phyloP scores from a whole-genome alignment of 2,329 filamentous ascomycete genomes.

The Aureobasidium uvarum region DNA sequence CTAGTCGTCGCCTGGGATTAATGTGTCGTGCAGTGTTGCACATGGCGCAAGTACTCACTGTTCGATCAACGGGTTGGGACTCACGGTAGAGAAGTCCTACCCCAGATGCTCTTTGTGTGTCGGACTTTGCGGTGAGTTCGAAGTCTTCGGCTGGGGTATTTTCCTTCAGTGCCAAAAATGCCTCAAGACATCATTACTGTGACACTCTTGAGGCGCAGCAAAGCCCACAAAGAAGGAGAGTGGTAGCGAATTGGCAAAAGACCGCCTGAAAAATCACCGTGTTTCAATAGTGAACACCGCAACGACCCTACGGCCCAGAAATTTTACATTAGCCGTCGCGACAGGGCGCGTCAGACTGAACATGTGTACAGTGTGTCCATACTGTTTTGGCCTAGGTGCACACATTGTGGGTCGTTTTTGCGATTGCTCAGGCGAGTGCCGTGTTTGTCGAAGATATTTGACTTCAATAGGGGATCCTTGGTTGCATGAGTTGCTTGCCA shows the following conservation, averaged over 20 bases:
- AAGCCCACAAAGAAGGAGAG: not conserved
- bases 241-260: constrained; percentile 6
- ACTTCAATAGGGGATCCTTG: not conserved
- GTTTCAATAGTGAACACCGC: constrained; percentile 12
- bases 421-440: not conserved
- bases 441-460: not conserved
- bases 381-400: not conserved
- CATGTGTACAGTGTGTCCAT: not conserved
- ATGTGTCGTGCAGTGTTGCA: not conserved
- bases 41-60: not conserved
- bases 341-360: not conserved
- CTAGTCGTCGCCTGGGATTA: not conserved
- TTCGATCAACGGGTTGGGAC: not conserved
- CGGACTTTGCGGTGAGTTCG: not conserved
- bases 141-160: not conserved
- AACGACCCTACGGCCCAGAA: not conserved
- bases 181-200: constrained; percentile 21
- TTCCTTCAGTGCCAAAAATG: constrained; percentile 12
- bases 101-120: not conserved
- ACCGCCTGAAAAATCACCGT: not conserved
- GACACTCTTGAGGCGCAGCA: constrained; percentile 8
- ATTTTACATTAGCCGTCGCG: not conserved
- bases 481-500: not conserved
- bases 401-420: not conserved
- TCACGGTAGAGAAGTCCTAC: not conserved